Percentiles rank a stretch among this genome's conserved stretches.
phyloP scores from a whole-genome alignment of 108 stramenopile species.

The Aureococcus anophagefferens region DNA sequence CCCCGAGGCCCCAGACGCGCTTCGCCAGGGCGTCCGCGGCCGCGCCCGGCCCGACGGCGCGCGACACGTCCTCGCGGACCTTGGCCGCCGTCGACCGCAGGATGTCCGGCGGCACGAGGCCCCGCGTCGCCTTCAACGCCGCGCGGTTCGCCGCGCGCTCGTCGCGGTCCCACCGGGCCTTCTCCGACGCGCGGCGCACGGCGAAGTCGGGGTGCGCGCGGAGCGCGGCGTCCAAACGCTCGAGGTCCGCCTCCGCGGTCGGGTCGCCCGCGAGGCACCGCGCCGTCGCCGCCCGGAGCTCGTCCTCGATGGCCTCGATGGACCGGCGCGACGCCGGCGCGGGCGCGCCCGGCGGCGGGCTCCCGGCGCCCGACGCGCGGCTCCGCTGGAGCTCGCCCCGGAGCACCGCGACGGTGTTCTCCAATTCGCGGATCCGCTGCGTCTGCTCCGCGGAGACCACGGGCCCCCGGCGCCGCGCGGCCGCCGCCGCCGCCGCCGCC shows the following conservation, averaged over 20 bases:
- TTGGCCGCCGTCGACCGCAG: background rate
- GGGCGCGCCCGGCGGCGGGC: too few species aligned
- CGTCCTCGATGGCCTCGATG: background rate
- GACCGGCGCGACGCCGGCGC: too few species aligned
- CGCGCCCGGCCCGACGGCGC: background rate
- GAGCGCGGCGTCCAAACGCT: background rate
- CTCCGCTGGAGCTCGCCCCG: too few species aligned
- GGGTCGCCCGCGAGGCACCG: background rate
- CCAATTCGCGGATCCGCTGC: too few species aligned
- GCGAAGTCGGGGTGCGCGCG: conserved; percentile 7
- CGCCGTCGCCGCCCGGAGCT: background rate
- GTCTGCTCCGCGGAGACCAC: too few species aligned
- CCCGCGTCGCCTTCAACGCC: background rate
- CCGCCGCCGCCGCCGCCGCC: too few species aligned
- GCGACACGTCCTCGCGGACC: background rate
- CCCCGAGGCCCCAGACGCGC: conserved; percentile 9
- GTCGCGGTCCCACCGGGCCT: conserved; percentile 4
- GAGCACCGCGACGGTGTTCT: too few species aligned
- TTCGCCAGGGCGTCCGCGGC: background rate
- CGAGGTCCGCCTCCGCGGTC: background rate
- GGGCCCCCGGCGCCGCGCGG: too few species aligned
- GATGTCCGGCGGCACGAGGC: conserved; percentile 14
- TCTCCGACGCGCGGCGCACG: background rate
- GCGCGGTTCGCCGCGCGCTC: conserved; percentile 2
- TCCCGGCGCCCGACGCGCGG: too few species aligned